These are phyloP conservation scores for Aspergillus nanangensis DNA, from an alignment of 495 filamentous ascomycete genomes.

Conservation along the genomic window DNA sequence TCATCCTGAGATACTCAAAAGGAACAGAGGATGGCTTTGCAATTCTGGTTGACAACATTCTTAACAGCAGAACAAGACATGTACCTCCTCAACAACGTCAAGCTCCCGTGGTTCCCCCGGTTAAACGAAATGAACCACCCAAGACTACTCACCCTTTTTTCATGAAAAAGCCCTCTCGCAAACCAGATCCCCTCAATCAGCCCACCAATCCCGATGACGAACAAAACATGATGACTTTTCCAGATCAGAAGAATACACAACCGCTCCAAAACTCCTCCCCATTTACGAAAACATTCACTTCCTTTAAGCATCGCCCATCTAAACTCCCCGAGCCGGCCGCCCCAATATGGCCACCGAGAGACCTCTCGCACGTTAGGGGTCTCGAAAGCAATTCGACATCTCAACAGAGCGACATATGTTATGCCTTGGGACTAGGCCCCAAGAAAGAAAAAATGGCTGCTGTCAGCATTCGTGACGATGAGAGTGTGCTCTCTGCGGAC, in stretches of 20 bases:
- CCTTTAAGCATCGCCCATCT: slow-evolving; percentile 28
- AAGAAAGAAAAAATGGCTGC: slow-evolving; percentile 37
- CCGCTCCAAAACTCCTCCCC: slow-evolving; percentile 20
- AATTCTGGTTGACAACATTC: slow-evolving; percentile 31
- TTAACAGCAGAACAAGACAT: slow-evolving; percentile 22
- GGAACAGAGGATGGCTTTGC: neutral
- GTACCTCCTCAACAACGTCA: neutral
- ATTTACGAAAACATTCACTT: slow-evolving; percentile 6
- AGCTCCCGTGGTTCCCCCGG: slow-evolving; percentile 2
- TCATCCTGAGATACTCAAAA: slow-evolving; percentile 26
- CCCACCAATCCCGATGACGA: slow-evolving; percentile 18
- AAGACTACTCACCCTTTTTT: slow-evolving; percentile 86
- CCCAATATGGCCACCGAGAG: slow-evolving; percentile 67
- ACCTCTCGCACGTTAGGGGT: slow-evolving; percentile 51
- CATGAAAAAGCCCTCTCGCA: slow-evolving; percentile 30
- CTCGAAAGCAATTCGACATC: neutral
- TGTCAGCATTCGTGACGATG: slow-evolving; percentile 26
- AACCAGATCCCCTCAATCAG: slow-evolving; percentile 3
- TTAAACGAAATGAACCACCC: slow-evolving; percentile 25
- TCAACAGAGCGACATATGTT: neutral
- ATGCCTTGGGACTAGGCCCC: slow-evolving; percentile 7
- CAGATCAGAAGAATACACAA: neutral
- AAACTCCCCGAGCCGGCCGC: slow-evolving; percentile 58
- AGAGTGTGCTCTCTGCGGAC: slow-evolving; percentile 23
- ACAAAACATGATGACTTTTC: neutral